A percentile compares a stretch with the other conserved stretches of the same genome.
Conservation (phyloP, 2,329 filamentous ascomycete genomes). For the Rhexocercosporidium sp. region DNA sequence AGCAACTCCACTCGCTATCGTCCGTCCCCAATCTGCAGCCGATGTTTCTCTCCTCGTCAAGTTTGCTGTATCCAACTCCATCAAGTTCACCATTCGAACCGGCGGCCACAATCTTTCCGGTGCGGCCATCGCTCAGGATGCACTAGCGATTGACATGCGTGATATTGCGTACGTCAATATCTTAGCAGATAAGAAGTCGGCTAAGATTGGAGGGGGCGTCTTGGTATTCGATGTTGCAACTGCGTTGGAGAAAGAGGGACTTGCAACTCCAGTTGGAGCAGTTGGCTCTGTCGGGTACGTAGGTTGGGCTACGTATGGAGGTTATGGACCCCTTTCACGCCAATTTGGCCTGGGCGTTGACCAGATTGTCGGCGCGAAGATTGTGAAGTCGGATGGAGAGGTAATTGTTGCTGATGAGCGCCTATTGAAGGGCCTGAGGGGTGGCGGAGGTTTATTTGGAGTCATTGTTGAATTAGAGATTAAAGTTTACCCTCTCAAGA, state of each 20-base stretch:
- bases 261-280: constrained; percentile 40
- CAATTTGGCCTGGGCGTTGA: constrained; percentile 46
- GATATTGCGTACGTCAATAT: constrained; percentile 43
- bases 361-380: constrained; percentile 45
- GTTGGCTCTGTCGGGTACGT: constrained; percentile 42
- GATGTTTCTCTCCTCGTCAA: constrained; percentile 37
- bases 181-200: constrained; percentile 38
- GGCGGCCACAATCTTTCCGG: constrained; percentile 47
- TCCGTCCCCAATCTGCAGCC: constrained; percentile 37
- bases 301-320: constrained; percentile 45
- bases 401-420: constrained; percentile 46
- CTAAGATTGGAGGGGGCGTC: constrained; percentile 45
- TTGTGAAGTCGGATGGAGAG: constrained; percentile 46
- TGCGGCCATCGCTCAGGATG: constrained; percentile 40
- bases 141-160: constrained; percentile 47
- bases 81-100: constrained; percentile 37
- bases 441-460: constrained; percentile 48
- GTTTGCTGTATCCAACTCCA: constrained; percentile 26
- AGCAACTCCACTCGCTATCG: constrained; percentile 30
- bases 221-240: constrained; percentile 39
- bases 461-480: constrained; percentile 48
- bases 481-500: constrained; percentile 45
- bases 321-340: constrained; percentile 43
- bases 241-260: constrained; percentile 38
- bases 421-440: constrained; percentile 47